A percentile compares a stretch with the other conserved stretches of the same genome.
These are phyloP conservation scores for Arabis hirsuta DNA, from an alignment of 345 rosid genomes.

Conservation along the genomic window DNA sequence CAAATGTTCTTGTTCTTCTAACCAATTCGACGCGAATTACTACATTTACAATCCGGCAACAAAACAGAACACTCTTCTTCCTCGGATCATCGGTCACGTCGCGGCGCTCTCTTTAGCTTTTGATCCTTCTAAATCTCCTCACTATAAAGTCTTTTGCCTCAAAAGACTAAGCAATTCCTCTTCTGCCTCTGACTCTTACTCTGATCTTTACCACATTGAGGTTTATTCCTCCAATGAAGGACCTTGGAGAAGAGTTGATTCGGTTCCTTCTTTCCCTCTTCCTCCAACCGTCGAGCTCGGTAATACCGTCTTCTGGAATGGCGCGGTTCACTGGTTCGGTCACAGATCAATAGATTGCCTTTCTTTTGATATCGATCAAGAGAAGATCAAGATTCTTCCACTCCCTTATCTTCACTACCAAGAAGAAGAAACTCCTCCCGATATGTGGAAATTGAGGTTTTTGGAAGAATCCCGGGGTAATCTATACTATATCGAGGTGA, in stretches of 20 bases:
- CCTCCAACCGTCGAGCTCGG: neutral
- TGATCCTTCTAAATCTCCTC: slow-evolving; percentile 52
- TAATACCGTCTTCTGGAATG: slow-evolving; percentile 40
- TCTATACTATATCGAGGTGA: slow-evolving; percentile 42
- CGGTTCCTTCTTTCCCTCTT: slow-evolving; percentile 19
- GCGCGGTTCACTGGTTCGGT: slow-evolving; percentile 46
- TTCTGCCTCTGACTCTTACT: neutral
- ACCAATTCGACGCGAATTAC: slow-evolving; percentile 38
- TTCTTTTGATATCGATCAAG: slow-evolving; percentile 40
- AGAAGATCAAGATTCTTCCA: slow-evolving; percentile 41
- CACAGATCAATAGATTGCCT: slow-evolving; percentile 11
- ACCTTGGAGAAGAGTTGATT: slow-evolving; percentile 44
- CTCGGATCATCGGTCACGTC: slow-evolving; percentile 7
- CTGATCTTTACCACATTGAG: slow-evolving; percentile 33
- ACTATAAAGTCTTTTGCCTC: slow-evolving; percentile 50
- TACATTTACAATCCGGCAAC: slow-evolving; percentile 58
- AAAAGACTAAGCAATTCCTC: neutral
- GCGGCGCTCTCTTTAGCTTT: slow-evolving; percentile 47
- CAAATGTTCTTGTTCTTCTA: slow-evolving; percentile 23
- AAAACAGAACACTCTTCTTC: slow-evolving; percentile 43
- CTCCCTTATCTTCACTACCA: slow-evolving; percentile 32
- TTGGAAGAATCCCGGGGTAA: slow-evolving; percentile 40
- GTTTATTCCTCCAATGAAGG: slow-evolving; percentile 50
- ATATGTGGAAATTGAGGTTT: slow-evolving; percentile 12
- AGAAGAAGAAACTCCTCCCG: neutral